Evolutionary conservation across 2,329 filamentous ascomycete genomes (phyloP).

Genomic region (Macrophomina tecta): DNA sequence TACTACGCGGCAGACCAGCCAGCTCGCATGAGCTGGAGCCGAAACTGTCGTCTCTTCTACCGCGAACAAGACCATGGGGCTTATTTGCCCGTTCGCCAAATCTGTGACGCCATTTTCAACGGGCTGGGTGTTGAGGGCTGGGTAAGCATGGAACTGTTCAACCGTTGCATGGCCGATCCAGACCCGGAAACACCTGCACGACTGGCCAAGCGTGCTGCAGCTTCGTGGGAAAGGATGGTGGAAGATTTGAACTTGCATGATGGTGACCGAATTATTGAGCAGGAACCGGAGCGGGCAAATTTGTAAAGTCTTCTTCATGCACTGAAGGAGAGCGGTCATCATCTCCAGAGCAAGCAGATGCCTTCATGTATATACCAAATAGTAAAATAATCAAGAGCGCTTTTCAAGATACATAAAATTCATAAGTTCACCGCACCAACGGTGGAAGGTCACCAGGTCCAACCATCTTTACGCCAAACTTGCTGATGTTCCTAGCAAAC

Average conservation of each 20-base stretch:
- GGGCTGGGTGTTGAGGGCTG: slow-evolving; percentile 71
- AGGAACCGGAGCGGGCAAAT: slow-evolving; percentile 1
- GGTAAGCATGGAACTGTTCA: slow-evolving; percentile 75
- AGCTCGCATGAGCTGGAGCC: slow-evolving; percentile 76
- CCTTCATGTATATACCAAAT: no score
- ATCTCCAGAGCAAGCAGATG: no score
- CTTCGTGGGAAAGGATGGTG: slow-evolving; percentile 59
- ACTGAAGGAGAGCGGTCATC: not conserved
- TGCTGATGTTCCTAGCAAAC: slow-evolving; percentile 2
- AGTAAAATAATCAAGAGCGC: no score
- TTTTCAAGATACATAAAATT: no score
- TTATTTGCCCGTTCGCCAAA: slow-evolving; percentile 69
- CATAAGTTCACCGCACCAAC: not conserved
- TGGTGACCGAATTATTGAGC: not conserved
- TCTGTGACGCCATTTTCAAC: slow-evolving; percentile 67
- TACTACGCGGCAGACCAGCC: slow-evolving; percentile 66
- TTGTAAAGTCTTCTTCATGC: not conserved
- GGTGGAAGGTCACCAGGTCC: not conserved
- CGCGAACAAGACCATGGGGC: slow-evolving; percentile 67
- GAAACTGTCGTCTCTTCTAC: slow-evolving; percentile 75
- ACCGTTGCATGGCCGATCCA: slow-evolving; percentile 61
- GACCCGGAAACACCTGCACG: slow-evolving; percentile 60
- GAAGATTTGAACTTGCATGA: slow-evolving; percentile 39
- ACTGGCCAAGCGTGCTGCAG: slow-evolving; percentile 59
- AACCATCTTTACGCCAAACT: not conserved